Base-by-base conservation (phyloP, 176 grass and related monocot species). In the Tillandsia leiboldiana region DNA sequence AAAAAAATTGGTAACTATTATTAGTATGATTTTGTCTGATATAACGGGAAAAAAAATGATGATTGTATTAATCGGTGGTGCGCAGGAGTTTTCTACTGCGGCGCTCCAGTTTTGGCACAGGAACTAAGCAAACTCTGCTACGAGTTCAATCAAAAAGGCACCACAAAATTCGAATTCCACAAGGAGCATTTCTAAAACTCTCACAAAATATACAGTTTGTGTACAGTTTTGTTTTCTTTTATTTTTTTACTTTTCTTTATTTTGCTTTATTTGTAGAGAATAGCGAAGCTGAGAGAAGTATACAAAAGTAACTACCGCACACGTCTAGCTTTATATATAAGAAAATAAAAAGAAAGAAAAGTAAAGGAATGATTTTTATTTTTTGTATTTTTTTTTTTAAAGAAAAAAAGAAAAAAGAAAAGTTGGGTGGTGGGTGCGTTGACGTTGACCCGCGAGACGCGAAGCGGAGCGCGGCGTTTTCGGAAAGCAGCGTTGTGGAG, bases 81-180 rank as follows among this genome's bases (percentile, higher is more conserved):
- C 78, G 29, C 84, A 99, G 95, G 95, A 75, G 95, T 99, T 51
- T 99, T 99, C 82, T 99, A 99, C 52, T 99, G 95, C 70, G 95
- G 95, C 72, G 87, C 84, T 50, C 95, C 95, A 24, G 79, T 93
- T 72, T 77, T 99, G 67, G 95, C 82, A 13, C 90, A 94, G 78
- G 95, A 99, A 81, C 77, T 99, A 62, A 87, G 78, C 78, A 99
- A 87, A 53, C 80, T 99, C 74, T 94, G 95, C 82, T 86, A 82
- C 63, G 95, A 93, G 63, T 93, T 90, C 79, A 99, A 90, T 13
- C 89, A 88, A 67, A 93, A 74, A 81, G 82, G 90, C 77, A 83
- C 65, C 61, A 84, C 87, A 14, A 91, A 83, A 70, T 99, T 99
- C 56, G 90, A 99, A 66, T 99, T 99, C 70, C 95, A 90, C 73